These are phyloP conservation scores for Eurotiales sp. DNA, from an alignment of 2,329 filamentous ascomycete genomes.

Conservation along the genomic window DNA sequence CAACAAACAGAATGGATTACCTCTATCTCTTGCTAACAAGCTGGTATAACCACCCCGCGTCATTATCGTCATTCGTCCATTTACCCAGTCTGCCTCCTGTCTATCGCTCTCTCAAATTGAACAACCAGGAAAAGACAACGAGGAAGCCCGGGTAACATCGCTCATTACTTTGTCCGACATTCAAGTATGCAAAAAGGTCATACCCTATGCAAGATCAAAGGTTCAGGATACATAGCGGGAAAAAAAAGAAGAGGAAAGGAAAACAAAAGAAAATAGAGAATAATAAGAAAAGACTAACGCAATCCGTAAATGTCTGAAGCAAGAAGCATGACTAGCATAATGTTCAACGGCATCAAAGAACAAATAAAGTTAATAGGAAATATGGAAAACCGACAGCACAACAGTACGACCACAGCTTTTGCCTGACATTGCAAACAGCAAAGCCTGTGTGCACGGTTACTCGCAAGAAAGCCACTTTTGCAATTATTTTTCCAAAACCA, in stretches of 20 bases:
- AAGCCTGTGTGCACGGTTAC: constrained; percentile 22
- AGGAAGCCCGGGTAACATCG: constrained; percentile 28
- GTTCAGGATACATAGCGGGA: constrained; percentile 28
- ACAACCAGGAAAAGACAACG: constrained; percentile 19
- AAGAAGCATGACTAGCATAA: constrained; percentile 21
- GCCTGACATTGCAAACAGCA: constrained; percentile 9
- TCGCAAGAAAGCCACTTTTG: constrained; percentile 39
- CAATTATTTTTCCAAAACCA: constrained; percentile 18
- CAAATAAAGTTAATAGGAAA: constrained; percentile 12
- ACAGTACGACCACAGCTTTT: constrained; percentile 1
- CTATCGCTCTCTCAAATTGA: constrained; percentile 14
- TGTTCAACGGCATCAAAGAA: constrained; percentile 14
- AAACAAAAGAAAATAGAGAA: neutral
- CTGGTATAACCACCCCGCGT: constrained; percentile 29
- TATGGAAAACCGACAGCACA: constrained; percentile 5
- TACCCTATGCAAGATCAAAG: constrained; percentile 37
- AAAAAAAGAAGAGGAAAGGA: no score
- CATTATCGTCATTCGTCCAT: constrained; percentile 29
- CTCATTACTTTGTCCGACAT: constrained; percentile 37
- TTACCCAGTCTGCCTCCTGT: constrained; percentile 22
- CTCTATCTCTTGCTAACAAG: constrained; percentile 31
- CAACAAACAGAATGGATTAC: constrained; percentile 22
- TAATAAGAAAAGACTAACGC: constrained; percentile 23
- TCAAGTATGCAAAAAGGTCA: constrained; percentile 31
- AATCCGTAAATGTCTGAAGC: constrained; percentile 23